phyloP scores from a whole-genome alignment of 305 asterid genomes.

The Fraxinus platypoda region DNA sequence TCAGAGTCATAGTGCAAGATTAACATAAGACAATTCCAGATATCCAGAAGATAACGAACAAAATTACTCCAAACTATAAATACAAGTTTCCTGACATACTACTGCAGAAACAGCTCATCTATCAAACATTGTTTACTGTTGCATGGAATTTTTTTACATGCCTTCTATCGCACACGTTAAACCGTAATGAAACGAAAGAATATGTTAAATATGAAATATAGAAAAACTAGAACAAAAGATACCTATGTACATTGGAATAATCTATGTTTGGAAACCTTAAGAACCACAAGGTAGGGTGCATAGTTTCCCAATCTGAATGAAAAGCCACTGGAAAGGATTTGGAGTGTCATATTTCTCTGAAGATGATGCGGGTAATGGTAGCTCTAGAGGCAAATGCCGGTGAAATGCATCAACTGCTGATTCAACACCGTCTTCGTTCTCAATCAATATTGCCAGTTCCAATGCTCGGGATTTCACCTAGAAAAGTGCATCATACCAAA shows the following conservation, averaged over 20 bases:
- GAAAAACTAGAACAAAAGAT: background rate
- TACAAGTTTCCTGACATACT: background rate
- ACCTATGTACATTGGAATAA: background rate
- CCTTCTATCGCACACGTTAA: background rate
- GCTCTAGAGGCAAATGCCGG: slow-evolving; percentile 69
- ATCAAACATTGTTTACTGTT: background rate
- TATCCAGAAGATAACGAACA: too few relatives aligned
- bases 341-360: slow-evolving; percentile 45
- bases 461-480: slow-evolving; percentile 83
- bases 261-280: slow-evolving; percentile 16
- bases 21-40: too few relatives aligned
- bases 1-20: too few relatives aligned
- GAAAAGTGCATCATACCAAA: background rate
- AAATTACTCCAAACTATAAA: background rate
- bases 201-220: background rate
- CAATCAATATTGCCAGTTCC: slow-evolving; percentile 60
- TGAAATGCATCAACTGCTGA: slow-evolving; percentile 91
- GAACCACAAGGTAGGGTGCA: slow-evolving; percentile 63
- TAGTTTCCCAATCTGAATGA: slow-evolving; percentile 67
- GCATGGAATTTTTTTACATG: background rate
- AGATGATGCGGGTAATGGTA: slow-evolving; percentile 53
- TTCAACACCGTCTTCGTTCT: slow-evolving; percentile 86
- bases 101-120: background rate
- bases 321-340: slow-evolving; percentile 75
- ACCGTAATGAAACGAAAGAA: background rate